phyloP scores from a whole-genome alignment of 2,329 filamentous ascomycete genomes.

The Elsinoe perseae region DNA sequence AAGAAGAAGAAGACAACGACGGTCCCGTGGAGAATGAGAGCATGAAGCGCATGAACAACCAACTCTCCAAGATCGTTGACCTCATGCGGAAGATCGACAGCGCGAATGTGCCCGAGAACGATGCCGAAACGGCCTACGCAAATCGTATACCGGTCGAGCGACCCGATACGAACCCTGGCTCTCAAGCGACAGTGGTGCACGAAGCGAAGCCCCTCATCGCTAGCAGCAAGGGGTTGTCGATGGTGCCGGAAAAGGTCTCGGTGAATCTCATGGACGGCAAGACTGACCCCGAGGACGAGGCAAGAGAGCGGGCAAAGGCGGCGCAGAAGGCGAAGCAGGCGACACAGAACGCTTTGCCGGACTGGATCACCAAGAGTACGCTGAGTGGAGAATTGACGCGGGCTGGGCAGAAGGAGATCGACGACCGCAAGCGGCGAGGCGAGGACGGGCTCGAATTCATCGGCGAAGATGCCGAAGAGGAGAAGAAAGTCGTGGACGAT shows the following conservation, averaged over 20 bases:
- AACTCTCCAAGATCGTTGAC: slow-evolving; percentile 71
- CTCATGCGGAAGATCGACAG: slow-evolving; percentile 69
- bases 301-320: slow-evolving; percentile 24
- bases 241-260: slow-evolving; percentile 30
- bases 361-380: slow-evolving; percentile 31
- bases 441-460: slow-evolving; percentile 27
- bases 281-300: slow-evolving; percentile 29
- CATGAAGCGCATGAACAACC: slow-evolving; percentile 65
- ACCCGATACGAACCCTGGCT: slow-evolving; percentile 56
- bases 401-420: slow-evolving; percentile 30
- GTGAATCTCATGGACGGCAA: slow-evolving; percentile 31
- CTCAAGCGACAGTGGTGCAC: slow-evolving; percentile 26
- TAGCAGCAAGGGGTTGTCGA: slow-evolving; percentile 28
- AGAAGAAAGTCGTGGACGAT: slow-evolving; percentile 44
- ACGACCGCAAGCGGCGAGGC: slow-evolving; percentile 34
- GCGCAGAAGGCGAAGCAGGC: slow-evolving; percentile 24
- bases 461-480: slow-evolving; percentile 40
- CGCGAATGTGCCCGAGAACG: slow-evolving; percentile 63
- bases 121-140: slow-evolving; percentile 61
- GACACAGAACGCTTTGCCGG: slow-evolving; percentile 29
- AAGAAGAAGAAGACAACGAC: slow-evolving; percentile 55
- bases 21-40: slow-evolving; percentile 50
- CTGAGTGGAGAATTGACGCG: slow-evolving; percentile 40
- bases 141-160: slow-evolving; percentile 57
- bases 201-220: slow-evolving; percentile 29